phyloP scores from a whole-genome alignment of 139 green algal genomes.

The Picochlorum sp. region DNA sequence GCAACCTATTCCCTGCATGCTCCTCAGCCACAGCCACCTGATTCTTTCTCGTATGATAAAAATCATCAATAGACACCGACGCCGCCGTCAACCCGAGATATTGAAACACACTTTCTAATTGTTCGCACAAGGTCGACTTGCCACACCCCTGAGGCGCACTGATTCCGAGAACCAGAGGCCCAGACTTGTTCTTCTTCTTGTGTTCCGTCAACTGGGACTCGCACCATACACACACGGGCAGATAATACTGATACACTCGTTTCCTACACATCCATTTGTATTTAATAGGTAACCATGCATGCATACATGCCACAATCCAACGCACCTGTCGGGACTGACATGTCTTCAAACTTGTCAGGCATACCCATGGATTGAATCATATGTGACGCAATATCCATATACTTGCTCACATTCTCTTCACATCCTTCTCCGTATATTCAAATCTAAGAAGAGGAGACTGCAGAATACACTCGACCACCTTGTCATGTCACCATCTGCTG shows the following conservation, averaged over 20 bases:
- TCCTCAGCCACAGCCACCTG: constrained; percentile 43
- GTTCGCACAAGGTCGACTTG: constrained; percentile 91
- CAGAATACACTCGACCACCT: constrained; percentile 48
- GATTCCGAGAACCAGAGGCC: constrained; percentile 79
- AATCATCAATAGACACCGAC: constrained; percentile 94
- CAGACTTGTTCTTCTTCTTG: not conserved
- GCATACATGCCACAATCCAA: not conserved
- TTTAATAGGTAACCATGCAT: not conserved
- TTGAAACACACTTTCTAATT: constrained; percentile 74
- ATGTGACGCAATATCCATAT: constrained; percentile 32
- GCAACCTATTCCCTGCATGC: constrained; percentile 65
- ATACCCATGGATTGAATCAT: constrained; percentile 37
- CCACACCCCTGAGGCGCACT: constrained; percentile 86
- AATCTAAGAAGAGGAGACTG: constrained; percentile 44
- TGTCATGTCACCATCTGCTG: not conserved
- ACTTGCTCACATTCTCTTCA: constrained; percentile 31
- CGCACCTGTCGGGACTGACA: not conserved
- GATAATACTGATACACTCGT: constrained; percentile 88
- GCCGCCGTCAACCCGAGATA: constrained; percentile 27
- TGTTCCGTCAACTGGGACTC: constrained; percentile 55
- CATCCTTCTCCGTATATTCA: constrained; percentile 33
- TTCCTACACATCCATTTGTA: not conserved
- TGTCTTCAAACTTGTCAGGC: constrained; percentile 23
- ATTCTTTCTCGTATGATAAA: constrained; percentile 77
- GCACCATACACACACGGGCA: constrained; percentile 83